Conservation (phyloP, 2,329 filamentous ascomycete genomes). For the Curvularia spicifera region DNA sequence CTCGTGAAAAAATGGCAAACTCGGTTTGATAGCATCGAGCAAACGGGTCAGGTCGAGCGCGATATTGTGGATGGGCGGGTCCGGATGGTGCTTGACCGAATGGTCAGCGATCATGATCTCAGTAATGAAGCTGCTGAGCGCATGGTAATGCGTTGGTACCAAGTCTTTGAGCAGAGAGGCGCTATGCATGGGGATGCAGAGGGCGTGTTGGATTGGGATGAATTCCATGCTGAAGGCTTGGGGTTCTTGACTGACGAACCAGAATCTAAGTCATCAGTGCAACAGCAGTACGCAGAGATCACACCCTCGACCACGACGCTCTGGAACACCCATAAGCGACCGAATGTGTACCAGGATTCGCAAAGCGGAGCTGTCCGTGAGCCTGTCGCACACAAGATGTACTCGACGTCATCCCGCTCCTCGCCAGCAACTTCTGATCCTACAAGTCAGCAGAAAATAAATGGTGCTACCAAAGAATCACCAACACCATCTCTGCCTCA, state of each 20-base stretch:
- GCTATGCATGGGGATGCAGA: conserved; percentile 14
- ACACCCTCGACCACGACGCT: not conserved
- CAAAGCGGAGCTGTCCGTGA: not conserved
- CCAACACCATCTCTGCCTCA: conserved; percentile 69
- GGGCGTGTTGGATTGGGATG: conserved; percentile 20
- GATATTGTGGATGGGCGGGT: conserved; percentile 19
- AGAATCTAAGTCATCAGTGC: not conserved
- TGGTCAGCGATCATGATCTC: conserved; percentile 34
- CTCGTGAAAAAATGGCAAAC: conserved; percentile 32
- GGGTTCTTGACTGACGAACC: conserved; percentile 19
- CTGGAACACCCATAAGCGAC: not conserved
- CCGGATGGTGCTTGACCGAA: conserved; percentile 30
- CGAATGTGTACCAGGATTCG: not conserved
- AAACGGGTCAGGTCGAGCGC: not conserved
- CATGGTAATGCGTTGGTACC: conserved; percentile 34
- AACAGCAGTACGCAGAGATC: not conserved
- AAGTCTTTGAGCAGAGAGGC: conserved; percentile 20
- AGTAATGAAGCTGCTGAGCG: conserved; percentile 30
- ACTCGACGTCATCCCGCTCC: conserved; percentile 26
- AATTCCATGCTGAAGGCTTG: conserved; percentile 28
- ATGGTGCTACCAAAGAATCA: not conserved
- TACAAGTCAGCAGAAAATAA: not conserved
- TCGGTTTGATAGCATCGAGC: conserved; percentile 25
- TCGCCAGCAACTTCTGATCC: not conserved
- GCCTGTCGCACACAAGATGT: conserved; percentile 8